A percentile compares a stretch with the other conserved stretches of the same genome.
Conservation (phyloP, 768 basidiomycete species). For the Cyclocybe cylindracea region DNA sequence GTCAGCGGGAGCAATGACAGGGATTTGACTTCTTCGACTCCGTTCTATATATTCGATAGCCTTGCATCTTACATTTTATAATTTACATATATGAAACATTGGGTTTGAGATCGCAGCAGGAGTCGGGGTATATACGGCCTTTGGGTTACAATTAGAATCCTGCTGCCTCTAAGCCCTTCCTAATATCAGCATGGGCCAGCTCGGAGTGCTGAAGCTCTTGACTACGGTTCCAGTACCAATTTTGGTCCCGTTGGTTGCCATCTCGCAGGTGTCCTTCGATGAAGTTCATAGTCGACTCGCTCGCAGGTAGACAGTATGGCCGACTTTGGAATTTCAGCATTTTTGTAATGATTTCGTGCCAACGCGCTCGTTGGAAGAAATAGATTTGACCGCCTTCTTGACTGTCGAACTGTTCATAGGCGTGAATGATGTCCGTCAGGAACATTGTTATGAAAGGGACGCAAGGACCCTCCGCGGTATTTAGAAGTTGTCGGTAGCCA, state of each 20-base stretch:
- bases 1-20: constrained; percentile 1
- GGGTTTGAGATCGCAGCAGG: not conserved
- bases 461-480: constrained; percentile 54
- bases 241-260: constrained; percentile 41
- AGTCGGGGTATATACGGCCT: not conserved
- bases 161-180: constrained; percentile 67
- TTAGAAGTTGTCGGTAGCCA: constrained; percentile 52
- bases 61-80: constrained; percentile 20
- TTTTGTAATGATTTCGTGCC: constrained; percentile 52
- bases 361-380: constrained; percentile 57
- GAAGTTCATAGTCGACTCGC: constrained; percentile 45
- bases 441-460: constrained; percentile 71
- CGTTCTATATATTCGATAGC: constrained; percentile 20
- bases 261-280: constrained; percentile 47
- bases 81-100: constrained; percentile 21
- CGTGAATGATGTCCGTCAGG: constrained; percentile 59
- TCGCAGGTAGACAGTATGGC: constrained; percentile 49
- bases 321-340: constrained; percentile 61
- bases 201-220: constrained; percentile 62
- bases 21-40: constrained; percentile 2
- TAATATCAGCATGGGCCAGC: constrained; percentile 61
- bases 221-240: constrained; percentile 59
- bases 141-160: constrained; percentile 46
- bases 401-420: constrained; percentile 51
- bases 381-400: constrained; percentile 39